A percentile compares a stretch with the other conserved stretches of the same genome.
phyloP scores from a whole-genome alignment of 2,329 filamentous ascomycete genomes.

The Cercospora nicotianae region DNA sequence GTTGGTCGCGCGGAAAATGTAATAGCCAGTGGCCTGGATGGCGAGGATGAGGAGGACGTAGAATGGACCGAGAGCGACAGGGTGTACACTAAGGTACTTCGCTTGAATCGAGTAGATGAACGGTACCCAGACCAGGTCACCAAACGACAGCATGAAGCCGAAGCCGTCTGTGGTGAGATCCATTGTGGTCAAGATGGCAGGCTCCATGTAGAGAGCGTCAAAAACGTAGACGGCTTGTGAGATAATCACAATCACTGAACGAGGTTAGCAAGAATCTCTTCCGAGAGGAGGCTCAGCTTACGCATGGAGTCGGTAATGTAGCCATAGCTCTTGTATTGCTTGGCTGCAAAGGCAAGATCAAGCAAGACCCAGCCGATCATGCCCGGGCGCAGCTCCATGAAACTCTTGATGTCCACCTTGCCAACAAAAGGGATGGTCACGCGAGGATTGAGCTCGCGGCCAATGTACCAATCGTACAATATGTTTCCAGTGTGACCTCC shows the following conservation, averaged over 20 bases:
- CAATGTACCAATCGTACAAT: conserved; percentile 95
- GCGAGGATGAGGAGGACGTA: conserved; percentile 66
- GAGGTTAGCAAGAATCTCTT: conserved; percentile 16
- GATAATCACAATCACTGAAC: conserved; percentile 64
- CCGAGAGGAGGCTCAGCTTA: conserved; percentile 18
- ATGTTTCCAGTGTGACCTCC: conserved; percentile 82
- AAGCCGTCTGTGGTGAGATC: conserved; percentile 93
- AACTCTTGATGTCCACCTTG: conserved; percentile 86
- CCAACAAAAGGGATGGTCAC: conserved; percentile 75
- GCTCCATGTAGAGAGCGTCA: conserved; percentile 83
- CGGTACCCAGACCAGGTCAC: conserved; percentile 89
- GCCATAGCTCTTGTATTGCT: conserved; percentile 83
- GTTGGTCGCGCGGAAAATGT: conserved; percentile 91
- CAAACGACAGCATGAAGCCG: conserved; percentile 91
- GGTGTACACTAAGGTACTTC: conserved; percentile 80
- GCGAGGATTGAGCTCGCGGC: conserved; percentile 90
- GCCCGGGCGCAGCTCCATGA: conserved; percentile 86
- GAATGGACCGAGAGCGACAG: conserved; percentile 69
- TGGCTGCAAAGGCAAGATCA: conserved; percentile 79
- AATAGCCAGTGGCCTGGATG: conserved; percentile 73
- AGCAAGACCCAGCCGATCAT: conserved; percentile 86
- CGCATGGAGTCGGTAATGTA: conserved; percentile 79
- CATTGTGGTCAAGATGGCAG: conserved; percentile 87
- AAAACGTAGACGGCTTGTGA: conserved; percentile 82
- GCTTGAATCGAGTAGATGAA: conserved; percentile 84